Percentiles rank a stretch among this genome's conserved stretches.
Conservation (phyloP, 495 filamentous ascomycete species). For the Pseudomonodictys pantanalensis region DNA sequence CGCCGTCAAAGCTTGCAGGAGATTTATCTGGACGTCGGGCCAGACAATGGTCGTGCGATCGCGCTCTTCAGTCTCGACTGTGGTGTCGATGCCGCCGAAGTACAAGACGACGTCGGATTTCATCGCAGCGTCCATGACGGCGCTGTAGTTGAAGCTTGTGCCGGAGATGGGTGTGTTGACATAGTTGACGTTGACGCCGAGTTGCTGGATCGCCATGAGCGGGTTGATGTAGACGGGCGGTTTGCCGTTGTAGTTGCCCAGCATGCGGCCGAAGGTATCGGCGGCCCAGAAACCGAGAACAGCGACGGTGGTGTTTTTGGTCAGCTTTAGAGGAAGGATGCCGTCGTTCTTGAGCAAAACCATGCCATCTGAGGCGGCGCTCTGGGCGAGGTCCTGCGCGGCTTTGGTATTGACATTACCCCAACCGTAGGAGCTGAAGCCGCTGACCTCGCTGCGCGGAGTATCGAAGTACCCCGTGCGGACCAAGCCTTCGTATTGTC, state of each 20-base stretch:
- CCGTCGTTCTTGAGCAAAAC: slow-evolving; percentile 36
- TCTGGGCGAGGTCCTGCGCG: background rate
- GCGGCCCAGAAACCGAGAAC: slow-evolving; percentile 59
- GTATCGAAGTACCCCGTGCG: slow-evolving; percentile 11
- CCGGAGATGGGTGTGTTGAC: slow-evolving; percentile 37
- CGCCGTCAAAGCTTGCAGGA: slow-evolving; percentile 50
- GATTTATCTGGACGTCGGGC: slow-evolving; percentile 54
- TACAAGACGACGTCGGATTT: slow-evolving; percentile 56
- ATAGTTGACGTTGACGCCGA: slow-evolving; percentile 48
- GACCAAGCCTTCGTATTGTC: slow-evolving; percentile 18
- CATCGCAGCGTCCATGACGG: slow-evolving; percentile 48
- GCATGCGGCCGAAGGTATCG: slow-evolving; percentile 53
- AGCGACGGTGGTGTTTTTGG: slow-evolving; percentile 46
- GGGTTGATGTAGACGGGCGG: slow-evolving; percentile 57
- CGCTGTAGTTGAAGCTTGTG: slow-evolving; percentile 31
- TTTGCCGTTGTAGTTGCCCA: slow-evolving; percentile 57
- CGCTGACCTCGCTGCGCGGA: background rate
- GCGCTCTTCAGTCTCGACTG: slow-evolving; percentile 52
- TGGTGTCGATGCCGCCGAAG: slow-evolving; percentile 57
- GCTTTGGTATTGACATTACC: slow-evolving; percentile 2
- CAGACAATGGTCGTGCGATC: slow-evolving; percentile 57
- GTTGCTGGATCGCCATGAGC: slow-evolving; percentile 47
- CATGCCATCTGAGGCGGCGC: slow-evolving; percentile 8
- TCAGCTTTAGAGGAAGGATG: slow-evolving; percentile 48
- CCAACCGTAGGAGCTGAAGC: slow-evolving; percentile 4